These are phyloP conservation scores for Albizia julibrissin DNA, from an alignment of 306 rosid species.

Conservation along the genomic window DNA sequence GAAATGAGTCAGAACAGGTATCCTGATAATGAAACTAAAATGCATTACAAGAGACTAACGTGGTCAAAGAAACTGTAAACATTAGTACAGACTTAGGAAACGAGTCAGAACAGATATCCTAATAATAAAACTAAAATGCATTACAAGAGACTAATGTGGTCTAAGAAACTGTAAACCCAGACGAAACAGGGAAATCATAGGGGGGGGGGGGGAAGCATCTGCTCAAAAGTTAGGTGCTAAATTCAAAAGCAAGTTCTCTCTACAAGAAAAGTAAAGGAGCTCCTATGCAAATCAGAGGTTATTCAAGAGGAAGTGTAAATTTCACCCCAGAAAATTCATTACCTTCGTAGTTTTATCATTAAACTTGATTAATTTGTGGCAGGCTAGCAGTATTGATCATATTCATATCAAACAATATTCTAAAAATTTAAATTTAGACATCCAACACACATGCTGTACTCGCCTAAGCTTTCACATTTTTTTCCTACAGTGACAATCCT, in stretches of 20 bases:
- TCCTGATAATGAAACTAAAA: not conserved
- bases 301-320: not conserved
- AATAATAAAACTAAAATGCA: not conserved
- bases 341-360: conserved; percentile 15
- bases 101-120: conserved; percentile 16
- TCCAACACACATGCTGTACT: conserved; percentile 1
- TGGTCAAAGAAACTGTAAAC: conserved; percentile 3
- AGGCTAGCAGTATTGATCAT: conserved; percentile 4
- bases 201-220: conserved; percentile 35
- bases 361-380: not conserved
- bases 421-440: not conserved
- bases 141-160: conserved; percentile 15
- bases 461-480: not conserved
- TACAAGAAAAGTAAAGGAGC: not conserved
- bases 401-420: conserved; percentile 11
- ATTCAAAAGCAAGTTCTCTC: conserved; percentile 48
- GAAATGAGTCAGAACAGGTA: conserved; percentile 20
- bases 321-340: not conserved
- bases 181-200: conserved; percentile 41
- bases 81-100: not conserved
- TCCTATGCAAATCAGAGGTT: not conserved
- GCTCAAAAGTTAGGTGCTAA: conserved; percentile 54
- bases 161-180: not conserved
- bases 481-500: not conserved
- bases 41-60: conserved; percentile 16